Percentiles rank a stretch among this genome's conserved stretches.
These are phyloP conservation scores for Dothidotthia symphoricarpi DNA, from an alignment of 2,329 filamentous ascomycete species.

Conservation along the genomic window DNA sequence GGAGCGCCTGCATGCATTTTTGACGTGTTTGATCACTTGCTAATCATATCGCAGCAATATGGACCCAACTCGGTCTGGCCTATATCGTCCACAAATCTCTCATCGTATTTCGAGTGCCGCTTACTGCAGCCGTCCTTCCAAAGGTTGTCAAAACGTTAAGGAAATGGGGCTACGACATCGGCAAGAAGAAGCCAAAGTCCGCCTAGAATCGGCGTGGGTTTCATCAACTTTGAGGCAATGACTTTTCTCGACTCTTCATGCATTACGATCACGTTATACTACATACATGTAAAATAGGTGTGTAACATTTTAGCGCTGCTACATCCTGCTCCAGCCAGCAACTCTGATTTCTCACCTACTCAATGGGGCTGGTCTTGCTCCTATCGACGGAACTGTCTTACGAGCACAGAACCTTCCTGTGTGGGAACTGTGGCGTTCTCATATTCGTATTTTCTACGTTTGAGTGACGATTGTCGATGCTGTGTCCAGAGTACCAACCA, in stretches of 20 bases:
- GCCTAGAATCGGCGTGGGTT: background rate
- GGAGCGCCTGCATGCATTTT: slow-evolving; percentile 31
- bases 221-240: background rate
- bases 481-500: too few relatives aligned
- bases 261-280: slow-evolving; percentile 10
- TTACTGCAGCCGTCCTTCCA: slow-evolving; percentile 85
- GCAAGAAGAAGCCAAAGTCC: slow-evolving; percentile 61
- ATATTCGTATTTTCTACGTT: too few relatives aligned
- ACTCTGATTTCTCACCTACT: too few relatives aligned
- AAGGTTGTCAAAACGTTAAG: slow-evolving; percentile 90
- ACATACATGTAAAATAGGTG: slow-evolving; percentile 9
- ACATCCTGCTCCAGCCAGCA: too few relatives aligned
- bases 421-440: too few relatives aligned
- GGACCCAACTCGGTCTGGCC: slow-evolving; percentile 86
- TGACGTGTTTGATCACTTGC: background rate
- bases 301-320: slow-evolving; percentile 2
- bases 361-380: too few relatives aligned
- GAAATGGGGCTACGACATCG: slow-evolving; percentile 92
- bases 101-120: slow-evolving; percentile 90
- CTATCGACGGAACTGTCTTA: too few relatives aligned
- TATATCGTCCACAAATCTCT: slow-evolving; percentile 98
- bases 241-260: slow-evolving; percentile 3
- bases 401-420: too few relatives aligned
- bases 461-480: too few relatives aligned
- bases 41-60: slow-evolving; percentile 52